Conservation (phyloP, 2,329 filamentous ascomycete genomes). For the Venturia oleaginea region DNA sequence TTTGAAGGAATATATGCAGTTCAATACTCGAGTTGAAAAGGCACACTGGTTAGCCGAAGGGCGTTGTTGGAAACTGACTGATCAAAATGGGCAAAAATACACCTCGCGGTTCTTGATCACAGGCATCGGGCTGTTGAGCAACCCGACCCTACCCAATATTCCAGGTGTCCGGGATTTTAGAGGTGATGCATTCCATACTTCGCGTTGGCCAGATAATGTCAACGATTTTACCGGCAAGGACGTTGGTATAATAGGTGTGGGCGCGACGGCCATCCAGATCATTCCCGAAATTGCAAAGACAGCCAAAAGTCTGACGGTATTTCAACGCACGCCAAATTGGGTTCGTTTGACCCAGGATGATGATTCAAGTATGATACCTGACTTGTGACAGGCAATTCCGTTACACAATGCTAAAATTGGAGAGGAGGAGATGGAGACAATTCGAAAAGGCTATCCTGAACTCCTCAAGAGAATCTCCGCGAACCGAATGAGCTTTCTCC, state of each 20-base stretch:
- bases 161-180: conserved; percentile 39
- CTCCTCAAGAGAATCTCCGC: conserved; percentile 12
- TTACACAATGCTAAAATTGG: conserved; percentile 9
- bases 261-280: conserved; percentile 49
- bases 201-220: conserved; percentile 50
- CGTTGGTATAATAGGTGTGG: conserved; percentile 45
- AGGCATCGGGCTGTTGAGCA: conserved; percentile 50
- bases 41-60: conserved; percentile 44
- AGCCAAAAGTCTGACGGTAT: conserved; percentile 42
- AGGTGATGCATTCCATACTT: conserved; percentile 47
- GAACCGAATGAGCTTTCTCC: conserved; percentile 23
- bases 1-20: conserved; percentile 48
- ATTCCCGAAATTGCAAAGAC: conserved; percentile 47
- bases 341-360: conserved; percentile 21
- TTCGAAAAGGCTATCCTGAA: conserved; percentile 39
- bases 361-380: conserved; percentile 19
- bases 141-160: conserved; percentile 42
- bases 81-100: conserved; percentile 48
- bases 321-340: conserved; percentile 52
- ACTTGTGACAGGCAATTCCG: conserved; percentile 15
- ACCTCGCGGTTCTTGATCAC: conserved; percentile 41
- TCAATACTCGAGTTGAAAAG: conserved; percentile 46
- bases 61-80: conserved; percentile 42
- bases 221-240: conserved; percentile 38
- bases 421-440: conserved; percentile 40